Conservation (phyloP, 2,329 filamentous ascomycete genomes). For the Aspergillus bombycis region DNA sequence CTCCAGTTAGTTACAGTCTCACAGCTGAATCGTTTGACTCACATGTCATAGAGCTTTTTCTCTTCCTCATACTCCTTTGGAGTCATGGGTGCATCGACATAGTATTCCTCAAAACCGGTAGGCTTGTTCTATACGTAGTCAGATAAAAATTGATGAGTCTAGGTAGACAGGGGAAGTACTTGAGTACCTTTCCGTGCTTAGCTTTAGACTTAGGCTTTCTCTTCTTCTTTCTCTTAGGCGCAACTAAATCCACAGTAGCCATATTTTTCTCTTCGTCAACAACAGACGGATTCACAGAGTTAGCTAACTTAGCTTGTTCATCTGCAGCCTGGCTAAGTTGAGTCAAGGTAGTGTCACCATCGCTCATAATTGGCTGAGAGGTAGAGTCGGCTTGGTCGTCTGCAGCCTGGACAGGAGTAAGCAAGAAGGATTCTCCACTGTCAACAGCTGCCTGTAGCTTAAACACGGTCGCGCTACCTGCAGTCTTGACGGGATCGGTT, state of each 20-base stretch:
- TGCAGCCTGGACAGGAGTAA: too few species aligned
- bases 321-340: not conserved
- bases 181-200: conserved; percentile 37
- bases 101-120: conserved; percentile 80
- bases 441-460: too few species aligned
- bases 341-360: not conserved
- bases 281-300: not conserved
- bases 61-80: conserved; percentile 70
- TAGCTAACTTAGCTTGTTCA: not conserved
- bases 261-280: conserved; percentile 4
- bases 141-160: not conserved
- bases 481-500: not conserved
- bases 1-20: conserved; percentile 4
- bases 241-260: conserved; percentile 11
- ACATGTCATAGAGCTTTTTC: conserved; percentile 68
- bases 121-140: conserved; percentile 42
- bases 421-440: too few species aligned
- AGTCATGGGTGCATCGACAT: conserved; percentile 77
- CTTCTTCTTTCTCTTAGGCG: conserved; percentile 38
- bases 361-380: not conserved
- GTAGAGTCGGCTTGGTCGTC: not conserved
- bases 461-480: not conserved
- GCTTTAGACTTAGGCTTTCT: conserved; percentile 42
- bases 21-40: conserved; percentile 36
- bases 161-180: not conserved